A percentile compares a stretch with the other conserved stretches of the same genome.
Conservation (phyloP, 2,329 filamentous ascomycete genomes). For the Cytospora schulzeri region DNA sequence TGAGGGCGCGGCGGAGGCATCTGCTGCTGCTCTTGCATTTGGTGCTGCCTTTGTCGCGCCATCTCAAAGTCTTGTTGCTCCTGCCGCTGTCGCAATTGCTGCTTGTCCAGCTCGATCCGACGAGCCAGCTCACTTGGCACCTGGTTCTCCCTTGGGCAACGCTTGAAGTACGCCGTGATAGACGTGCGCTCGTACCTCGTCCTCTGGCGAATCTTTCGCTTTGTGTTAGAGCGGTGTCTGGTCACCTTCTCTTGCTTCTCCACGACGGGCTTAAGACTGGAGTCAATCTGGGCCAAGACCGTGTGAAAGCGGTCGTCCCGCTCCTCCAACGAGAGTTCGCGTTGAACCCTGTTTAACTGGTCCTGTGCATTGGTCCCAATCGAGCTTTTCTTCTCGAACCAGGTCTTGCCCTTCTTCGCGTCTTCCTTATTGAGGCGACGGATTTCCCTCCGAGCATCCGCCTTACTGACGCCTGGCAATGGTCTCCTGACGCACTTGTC, state of each 20-base stretch:
- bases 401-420: constrained; percentile 42
- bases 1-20: constrained; percentile 8
- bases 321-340: constrained; percentile 40
- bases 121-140: constrained; percentile 19
- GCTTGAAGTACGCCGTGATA: constrained; percentile 51
- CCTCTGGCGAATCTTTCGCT: constrained; percentile 35
- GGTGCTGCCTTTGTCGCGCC: not conserved
- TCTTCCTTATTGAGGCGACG: constrained; percentile 40
- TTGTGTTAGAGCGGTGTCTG: constrained; percentile 23
- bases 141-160: constrained; percentile 38
- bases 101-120: constrained; percentile 17
- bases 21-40: constrained; percentile 2
- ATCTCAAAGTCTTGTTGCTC: not conserved
- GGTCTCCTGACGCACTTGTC: constrained; percentile 39
- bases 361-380: constrained; percentile 42
- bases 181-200: constrained; percentile 42
- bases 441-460: constrained; percentile 42
- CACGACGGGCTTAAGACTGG: constrained; percentile 35
- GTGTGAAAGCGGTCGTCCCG: constrained; percentile 43
- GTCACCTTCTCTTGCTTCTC: constrained; percentile 17
- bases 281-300: constrained; percentile 49
- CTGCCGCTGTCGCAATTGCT: not conserved
- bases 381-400: constrained; percentile 23
- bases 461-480: constrained; percentile 42
- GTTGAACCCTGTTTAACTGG: constrained; percentile 46